A percentile compares a stretch with the other conserved stretches of the same genome.
These are phyloP conservation scores for Opeltia flavorubescens DNA, from an alignment of 495 filamentous ascomycete genomes.

Conservation along the genomic window DNA sequence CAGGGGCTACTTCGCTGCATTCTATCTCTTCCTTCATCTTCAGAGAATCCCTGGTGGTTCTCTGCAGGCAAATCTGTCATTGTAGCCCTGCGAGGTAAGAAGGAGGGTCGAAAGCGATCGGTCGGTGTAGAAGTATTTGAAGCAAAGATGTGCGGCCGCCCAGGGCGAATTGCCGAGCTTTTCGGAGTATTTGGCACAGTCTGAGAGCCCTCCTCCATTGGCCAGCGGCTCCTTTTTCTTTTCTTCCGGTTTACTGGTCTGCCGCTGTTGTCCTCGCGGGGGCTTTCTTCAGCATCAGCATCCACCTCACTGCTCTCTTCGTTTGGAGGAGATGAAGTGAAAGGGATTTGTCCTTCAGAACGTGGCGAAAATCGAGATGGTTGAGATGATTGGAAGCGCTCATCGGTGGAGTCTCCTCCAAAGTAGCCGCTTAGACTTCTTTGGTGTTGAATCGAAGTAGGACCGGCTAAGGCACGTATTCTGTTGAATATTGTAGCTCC, in stretches of 20 bases:
- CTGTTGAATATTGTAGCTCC: conserved; percentile 53
- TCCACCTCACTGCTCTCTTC: conserved; percentile 55
- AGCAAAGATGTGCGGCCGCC: conserved; percentile 31
- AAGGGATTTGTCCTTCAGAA: conserved; percentile 35
- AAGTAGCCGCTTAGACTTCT: conserved; percentile 30
- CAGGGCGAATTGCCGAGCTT: conserved; percentile 11
- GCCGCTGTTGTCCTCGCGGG: conserved; percentile 33
- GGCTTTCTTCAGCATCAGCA: conserved; percentile 65
- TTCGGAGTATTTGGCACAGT: conserved; percentile 53
- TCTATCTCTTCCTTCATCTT: conserved; percentile 75
- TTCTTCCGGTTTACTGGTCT: conserved; percentile 26
- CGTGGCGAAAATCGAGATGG: conserved; percentile 24
- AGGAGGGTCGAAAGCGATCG: conserved; percentile 33
- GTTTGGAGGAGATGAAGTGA: conserved; percentile 37
- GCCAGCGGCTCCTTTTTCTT: conserved; percentile 39
- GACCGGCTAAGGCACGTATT: conserved; percentile 42
- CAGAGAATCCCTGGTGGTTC: conserved; percentile 60
- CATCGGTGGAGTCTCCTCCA: conserved; percentile 8
- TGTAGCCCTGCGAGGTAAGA: conserved; percentile 53
- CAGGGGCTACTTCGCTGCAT: conserved; percentile 44
- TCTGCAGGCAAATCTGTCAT: conserved; percentile 52
- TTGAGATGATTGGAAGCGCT: conserved; percentile 8
- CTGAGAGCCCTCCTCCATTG: conserved; percentile 35
- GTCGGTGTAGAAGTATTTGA: conserved; percentile 33
- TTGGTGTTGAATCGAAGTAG: conserved; percentile 27